Conservation (phyloP, 2,329 filamentous ascomycete genomes). For the Sclerotinia minor region DNA sequence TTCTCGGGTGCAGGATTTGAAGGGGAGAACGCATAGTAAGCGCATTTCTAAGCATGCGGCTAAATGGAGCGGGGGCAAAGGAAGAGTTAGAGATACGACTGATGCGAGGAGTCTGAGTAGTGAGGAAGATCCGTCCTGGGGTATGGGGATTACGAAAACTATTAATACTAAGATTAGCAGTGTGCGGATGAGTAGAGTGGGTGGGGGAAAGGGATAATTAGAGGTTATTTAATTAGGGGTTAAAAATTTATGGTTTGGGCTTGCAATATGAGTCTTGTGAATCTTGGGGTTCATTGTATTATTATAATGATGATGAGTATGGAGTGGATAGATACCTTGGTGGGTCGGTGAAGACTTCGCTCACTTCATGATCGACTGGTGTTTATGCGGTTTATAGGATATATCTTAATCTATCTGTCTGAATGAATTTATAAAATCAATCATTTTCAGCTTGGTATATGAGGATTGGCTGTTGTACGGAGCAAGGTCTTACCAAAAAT, state of each 20-base stretch:
- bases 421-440: neutral
- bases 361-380: neutral
- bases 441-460: no score
- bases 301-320: slow-evolving; percentile 9
- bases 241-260: neutral
- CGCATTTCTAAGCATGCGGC: neutral
- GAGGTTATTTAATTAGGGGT: neutral
- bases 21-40: neutral
- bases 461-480: neutral
- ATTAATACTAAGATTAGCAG: slow-evolving; percentile 13
- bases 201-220: neutral
- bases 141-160: slow-evolving; percentile 18
- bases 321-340: slow-evolving; percentile 3
- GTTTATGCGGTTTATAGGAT: neutral
- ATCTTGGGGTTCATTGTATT: neutral
- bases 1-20: neutral
- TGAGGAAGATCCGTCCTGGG: neutral
- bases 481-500: neutral
- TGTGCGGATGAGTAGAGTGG: slow-evolving; percentile 7
- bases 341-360: neutral
- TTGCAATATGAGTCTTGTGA: neutral
- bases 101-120: slow-evolving; percentile 9
- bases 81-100: neutral
- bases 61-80: neutral
- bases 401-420: neutral